phyloP scores from a whole-genome alignment of 148 eudicot species.

The Simmondsia chinensis region DNA sequence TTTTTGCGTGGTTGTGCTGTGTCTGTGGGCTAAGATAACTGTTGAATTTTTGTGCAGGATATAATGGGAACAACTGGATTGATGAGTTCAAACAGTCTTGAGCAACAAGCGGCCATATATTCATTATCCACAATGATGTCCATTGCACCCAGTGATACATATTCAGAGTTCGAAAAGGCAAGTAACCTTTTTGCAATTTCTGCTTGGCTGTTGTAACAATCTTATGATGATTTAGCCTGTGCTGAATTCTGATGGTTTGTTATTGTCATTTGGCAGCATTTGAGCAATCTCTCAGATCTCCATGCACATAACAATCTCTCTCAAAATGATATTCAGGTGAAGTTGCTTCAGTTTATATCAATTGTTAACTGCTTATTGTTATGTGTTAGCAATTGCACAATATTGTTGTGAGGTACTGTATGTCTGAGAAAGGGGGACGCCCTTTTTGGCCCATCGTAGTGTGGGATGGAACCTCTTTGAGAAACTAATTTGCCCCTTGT shows the following conservation, averaged over 20 bases:
- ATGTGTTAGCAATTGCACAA: neutral
- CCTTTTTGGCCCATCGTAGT: too few relatives aligned
- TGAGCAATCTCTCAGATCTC: slow-evolving; percentile 55
- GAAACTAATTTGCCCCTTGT: too few relatives aligned
- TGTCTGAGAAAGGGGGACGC: too few relatives aligned
- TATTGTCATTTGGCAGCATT: slow-evolving; percentile 37
- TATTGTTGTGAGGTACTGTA: neutral
- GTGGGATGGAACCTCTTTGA: too few relatives aligned
- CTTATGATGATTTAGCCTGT: slow-evolving; percentile 4
- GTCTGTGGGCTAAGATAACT: too few relatives aligned
- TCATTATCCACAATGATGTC: slow-evolving; percentile 86
- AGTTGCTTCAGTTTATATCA: neutral
- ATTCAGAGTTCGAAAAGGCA: slow-evolving; percentile 81
- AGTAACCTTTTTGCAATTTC: neutral
- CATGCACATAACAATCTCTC: slow-evolving; percentile 61
- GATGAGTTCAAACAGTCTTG: slow-evolving; percentile 53
- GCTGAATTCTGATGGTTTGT: slow-evolving; percentile 2
- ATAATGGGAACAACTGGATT: slow-evolving; percentile 69
- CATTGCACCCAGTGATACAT: slow-evolving; percentile 66
- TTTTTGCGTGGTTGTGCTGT: neutral
- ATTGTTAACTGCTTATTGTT: neutral
- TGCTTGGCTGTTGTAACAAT: slow-evolving; percentile 1
- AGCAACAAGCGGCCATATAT: slow-evolving; percentile 69
- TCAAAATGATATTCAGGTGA: slow-evolving; percentile 77
- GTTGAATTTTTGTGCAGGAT: slow-evolving; percentile 37